Conservation (phyloP, 2,329 filamentous ascomycete genomes). For the Colletotrichum paranaense region DNA sequence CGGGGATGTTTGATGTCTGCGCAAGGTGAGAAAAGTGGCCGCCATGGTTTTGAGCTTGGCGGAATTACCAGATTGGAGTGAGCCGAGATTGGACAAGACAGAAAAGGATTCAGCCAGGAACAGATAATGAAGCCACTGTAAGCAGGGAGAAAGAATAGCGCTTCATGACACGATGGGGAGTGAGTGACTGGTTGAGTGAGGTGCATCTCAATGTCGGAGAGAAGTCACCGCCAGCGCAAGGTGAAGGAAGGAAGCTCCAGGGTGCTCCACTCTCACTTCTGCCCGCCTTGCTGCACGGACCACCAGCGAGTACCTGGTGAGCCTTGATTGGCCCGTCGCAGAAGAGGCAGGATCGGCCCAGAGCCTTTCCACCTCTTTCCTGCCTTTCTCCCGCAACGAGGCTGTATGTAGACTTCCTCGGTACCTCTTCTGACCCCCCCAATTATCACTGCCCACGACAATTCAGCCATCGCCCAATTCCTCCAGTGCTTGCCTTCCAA, state of each 20-base stretch:
- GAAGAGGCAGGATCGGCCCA: neutral
- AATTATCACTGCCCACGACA: neutral
- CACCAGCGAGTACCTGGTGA: neutral
- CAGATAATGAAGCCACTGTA: neutral
- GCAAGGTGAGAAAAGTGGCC: neutral
- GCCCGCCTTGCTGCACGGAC: neutral
- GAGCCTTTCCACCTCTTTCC: neutral
- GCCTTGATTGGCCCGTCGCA: neutral
- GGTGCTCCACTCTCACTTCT: neutral
- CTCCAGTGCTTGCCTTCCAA: neutral
- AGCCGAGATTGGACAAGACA: neutral
- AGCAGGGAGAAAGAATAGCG: neutral
- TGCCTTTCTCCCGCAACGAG: conserved; percentile 1
- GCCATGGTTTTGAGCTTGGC: neutral
- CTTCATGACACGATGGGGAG: neutral
- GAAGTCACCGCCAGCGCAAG: neutral
- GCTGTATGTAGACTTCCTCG: neutral
- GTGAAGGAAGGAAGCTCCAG: neutral
- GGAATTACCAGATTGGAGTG: neutral
- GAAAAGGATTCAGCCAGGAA: neutral
- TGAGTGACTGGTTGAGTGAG: neutral
- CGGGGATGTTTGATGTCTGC: neutral
- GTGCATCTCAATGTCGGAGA: neutral
- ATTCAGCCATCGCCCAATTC: neutral
- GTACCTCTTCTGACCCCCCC: neutral